Base-by-base conservation (phyloP, 257 asterid genomes). In the Capsicum baccatum region DNA sequence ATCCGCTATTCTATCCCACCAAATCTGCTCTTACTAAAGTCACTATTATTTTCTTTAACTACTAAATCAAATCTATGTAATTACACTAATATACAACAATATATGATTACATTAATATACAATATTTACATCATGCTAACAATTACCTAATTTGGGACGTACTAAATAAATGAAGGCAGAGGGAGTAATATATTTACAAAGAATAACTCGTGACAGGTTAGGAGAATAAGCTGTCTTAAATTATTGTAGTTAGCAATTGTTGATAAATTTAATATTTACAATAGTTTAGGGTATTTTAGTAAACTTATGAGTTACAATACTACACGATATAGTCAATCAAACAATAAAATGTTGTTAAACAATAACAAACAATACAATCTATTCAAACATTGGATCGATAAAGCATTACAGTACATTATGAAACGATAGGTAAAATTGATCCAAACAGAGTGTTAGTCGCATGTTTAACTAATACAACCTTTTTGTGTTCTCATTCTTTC, bases 401-500 rank as follows among this genome's bases (percentile, higher is more conserved):
- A 5, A 4, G 13, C 17, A 55, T 13, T 56, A 14, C 70, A 63
- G 11, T 64, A 64, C 44, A 26, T 64, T 62, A 37, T 62, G 69
- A 62, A 9, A 21, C 5, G 37, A 21, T 62, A 1, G 37, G 39
- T 37, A 9, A 10, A 14, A 62, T 19, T 21, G 21, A 62, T 62
- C 10, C 69, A 63, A 63, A 21, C 39, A 63, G 14, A 21, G 69
- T 21, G 69, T 19, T 10, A 63, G 42, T 21, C 16, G 21, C 69
- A 21, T 63, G 69, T 63, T 62, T 21, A 63, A 21, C 26, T 63
- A 21, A 63, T 62, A 10, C 33, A 26, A 26, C 42, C 15, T 19
- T 63, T 63, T 19, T 63, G 39, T 63, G 69, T 63, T 21, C 69
- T 63, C 39, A 63, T 63, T 63, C 69, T 63, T 21, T 21, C 69